Evolutionary conservation across 257 asterid species (phyloP).

Genomic region (Solanum chiquidenum): DNA sequence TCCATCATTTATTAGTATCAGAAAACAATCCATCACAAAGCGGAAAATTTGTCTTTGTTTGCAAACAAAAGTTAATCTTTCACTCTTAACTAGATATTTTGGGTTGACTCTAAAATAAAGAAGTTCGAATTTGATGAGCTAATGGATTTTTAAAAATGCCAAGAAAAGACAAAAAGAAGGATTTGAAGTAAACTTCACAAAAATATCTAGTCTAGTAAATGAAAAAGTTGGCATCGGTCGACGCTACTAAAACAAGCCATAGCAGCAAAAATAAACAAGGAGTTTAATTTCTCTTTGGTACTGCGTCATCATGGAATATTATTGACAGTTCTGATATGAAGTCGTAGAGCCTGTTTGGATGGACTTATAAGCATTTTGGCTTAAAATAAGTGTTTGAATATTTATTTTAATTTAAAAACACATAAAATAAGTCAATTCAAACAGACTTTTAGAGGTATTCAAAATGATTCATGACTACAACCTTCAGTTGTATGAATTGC

Average conservation of each 20-base stretch:
- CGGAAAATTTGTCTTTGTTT: not conserved
- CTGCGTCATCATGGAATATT: not conserved
- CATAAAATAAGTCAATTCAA: too few species aligned
- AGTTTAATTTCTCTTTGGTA: not conserved
- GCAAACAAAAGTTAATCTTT: not conserved
- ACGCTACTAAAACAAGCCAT: not conserved
- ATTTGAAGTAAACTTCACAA: not conserved
- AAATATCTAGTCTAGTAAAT: not conserved
- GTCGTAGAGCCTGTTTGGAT: not conserved
- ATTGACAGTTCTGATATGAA: not conserved
- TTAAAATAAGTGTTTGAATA: too few species aligned
- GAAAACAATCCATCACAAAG: not conserved
- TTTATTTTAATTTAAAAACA: too few species aligned
- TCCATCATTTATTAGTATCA: not conserved
- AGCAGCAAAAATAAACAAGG: not conserved
- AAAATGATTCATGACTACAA: not conserved
- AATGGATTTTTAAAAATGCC: not conserved
- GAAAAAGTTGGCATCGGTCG: not conserved
- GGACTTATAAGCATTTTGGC: not conserved
- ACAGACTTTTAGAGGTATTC: not conserved
- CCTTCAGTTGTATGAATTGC: not conserved
- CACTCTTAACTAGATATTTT: rapidly evolving
- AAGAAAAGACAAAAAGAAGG: not conserved
- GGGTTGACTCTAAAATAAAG: rapidly evolving
- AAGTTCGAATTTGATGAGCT: not conserved